Percentiles rank a stretch among this genome's conserved stretches.
phyloP scores from a whole-genome alignment of 345 rosid genomes.

The Jatropha curcas region DNA sequence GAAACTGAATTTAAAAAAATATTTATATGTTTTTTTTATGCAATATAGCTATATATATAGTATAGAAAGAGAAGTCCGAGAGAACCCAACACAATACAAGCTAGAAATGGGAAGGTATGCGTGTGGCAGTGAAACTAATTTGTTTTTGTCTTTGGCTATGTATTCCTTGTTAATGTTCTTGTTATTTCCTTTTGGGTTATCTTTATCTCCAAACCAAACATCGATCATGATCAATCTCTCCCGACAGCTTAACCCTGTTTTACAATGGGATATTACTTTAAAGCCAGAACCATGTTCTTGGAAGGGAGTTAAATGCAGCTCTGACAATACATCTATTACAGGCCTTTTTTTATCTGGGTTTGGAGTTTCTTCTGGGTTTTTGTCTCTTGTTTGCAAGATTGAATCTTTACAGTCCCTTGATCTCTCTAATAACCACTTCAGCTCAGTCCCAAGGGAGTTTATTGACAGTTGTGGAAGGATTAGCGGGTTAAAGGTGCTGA shows the following conservation, averaged over 20 bases:
- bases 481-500: conserved; percentile 47
- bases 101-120: conserved; percentile 21
- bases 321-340: conserved; percentile 31
- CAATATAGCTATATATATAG: too few relatives aligned
- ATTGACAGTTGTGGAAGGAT: conserved; percentile 43
- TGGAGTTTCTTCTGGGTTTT: conserved; percentile 40
- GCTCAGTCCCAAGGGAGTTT: conserved; percentile 50
- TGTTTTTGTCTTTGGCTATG: conserved; percentile 4
- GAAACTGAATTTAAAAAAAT: neutral
- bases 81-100: neutral
- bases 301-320: conserved; percentile 51
- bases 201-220: conserved; percentile 42
- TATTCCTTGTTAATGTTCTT: conserved; percentile 15
- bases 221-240: conserved; percentile 45
- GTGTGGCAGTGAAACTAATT: neutral
- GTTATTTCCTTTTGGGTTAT: conserved; percentile 25
- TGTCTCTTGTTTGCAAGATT: conserved; percentile 51
- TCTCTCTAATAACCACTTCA: conserved; percentile 48
- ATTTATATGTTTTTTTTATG: too few relatives aligned
- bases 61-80: neutral
- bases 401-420: conserved; percentile 56
- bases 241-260: conserved; percentile 13
- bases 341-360: conserved; percentile 39
- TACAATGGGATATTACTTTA: conserved; percentile 37
- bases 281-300: conserved; percentile 55